A percentile compares a stretch with the other conserved stretches of the same genome.
These are phyloP conservation scores for Lanmaoa rubissima DNA, from an alignment of 768 basidiomycete genomes.

Conservation along the genomic window DNA sequence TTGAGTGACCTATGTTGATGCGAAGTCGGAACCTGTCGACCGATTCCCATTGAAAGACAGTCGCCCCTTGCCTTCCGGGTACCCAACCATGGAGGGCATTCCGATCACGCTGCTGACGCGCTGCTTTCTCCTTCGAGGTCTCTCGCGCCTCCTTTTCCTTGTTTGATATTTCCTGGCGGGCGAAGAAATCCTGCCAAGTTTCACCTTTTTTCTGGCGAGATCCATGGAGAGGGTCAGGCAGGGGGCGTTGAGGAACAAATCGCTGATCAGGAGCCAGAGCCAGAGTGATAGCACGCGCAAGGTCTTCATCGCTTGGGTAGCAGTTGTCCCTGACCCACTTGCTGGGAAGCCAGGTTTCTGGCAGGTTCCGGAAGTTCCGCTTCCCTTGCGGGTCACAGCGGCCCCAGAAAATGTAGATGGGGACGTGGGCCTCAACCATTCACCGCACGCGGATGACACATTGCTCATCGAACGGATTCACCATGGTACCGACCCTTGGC, in stretches of 20 bases:
- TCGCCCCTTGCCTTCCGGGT: background rate
- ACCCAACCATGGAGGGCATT: background rate
- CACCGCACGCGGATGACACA: no score
- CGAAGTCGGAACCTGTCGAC: background rate
- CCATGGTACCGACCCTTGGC: no score
- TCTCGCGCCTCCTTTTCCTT: background rate
- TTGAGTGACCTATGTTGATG: background rate
- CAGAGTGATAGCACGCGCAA: background rate
- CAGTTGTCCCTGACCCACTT: background rate
- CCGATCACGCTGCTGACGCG: background rate
- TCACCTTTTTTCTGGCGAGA: no score
- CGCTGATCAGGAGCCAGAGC: no score
- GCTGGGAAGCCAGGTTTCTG: background rate
- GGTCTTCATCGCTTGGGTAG: background rate
- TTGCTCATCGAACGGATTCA: no score
- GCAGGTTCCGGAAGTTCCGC: background rate
- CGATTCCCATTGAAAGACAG: background rate
- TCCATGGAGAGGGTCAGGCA: no score
- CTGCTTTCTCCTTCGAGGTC: background rate
- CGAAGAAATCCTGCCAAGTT: background rate
- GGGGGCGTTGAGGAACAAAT: background rate
- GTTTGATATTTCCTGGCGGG: background rate
- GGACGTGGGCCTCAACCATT: no score
- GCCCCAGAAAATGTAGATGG: no score
- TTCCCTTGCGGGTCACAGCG: no score